These are phyloP conservation scores for Saccharomyces hybrid DNA, from an alignment of 1,139 yeast genomes.

Conservation along the genomic window DNA sequence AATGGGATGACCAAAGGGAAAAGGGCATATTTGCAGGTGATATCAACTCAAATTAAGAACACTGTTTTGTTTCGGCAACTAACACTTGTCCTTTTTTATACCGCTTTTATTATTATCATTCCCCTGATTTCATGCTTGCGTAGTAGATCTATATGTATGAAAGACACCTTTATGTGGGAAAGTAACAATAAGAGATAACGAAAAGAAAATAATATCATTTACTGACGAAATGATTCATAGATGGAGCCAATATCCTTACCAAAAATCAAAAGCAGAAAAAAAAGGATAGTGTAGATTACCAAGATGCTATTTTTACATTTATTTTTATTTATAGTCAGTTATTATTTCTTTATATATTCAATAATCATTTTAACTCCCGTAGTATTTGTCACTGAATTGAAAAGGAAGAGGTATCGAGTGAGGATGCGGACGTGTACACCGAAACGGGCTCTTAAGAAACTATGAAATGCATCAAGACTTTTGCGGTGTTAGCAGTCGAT, in stretches of 20 bases:
- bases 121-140: neutral
- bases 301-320: neutral
- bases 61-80: neutral
- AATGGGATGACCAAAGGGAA: constrained; percentile 92
- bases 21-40: constrained; percentile 65
- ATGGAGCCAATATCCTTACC: neutral
- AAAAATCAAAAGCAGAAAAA: neutral
- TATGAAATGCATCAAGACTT: neutral
- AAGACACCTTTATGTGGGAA: neutral
- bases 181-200: neutral
- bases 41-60: constrained; percentile 33
- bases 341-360: neutral
- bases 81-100: neutral
- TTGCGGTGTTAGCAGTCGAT: neutral
- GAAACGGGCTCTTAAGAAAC: neutral
- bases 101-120: neutral
- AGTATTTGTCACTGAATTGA: neutral
- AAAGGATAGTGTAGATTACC: neutral
- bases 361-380: neutral
- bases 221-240: neutral
- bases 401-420: neutral
- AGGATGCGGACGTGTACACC: neutral
- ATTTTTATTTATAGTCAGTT: neutral
- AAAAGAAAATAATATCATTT: neutral
- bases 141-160: neutral